Evolutionary conservation across 257 asterid genomes (phyloP), one percentile per base, ranked within the genome.

Genomic region (Solanum neorickii): DNA sequence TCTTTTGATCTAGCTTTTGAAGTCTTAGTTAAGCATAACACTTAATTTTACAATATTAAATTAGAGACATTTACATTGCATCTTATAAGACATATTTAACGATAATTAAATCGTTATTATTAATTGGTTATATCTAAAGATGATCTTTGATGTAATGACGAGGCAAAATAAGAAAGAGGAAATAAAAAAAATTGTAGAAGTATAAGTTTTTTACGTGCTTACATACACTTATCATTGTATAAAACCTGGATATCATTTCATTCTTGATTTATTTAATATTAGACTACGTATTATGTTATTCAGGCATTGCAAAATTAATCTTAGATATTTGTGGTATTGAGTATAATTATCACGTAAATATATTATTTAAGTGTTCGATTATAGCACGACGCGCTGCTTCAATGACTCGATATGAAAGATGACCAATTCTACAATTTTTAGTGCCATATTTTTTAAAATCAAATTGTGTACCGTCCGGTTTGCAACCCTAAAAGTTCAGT

Each of bases 21-120:
- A 1, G 7, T 37, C 1, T 6, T 1, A 37, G 0, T 37, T 37
- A 37, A 1, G 7, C 7, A 0, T 37, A 37, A 6, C 0, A 37
- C 0, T 7, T 37, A 37, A 37, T 37, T 37, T 37, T 1, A 37
- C 7, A 37, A 37, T 37, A 37, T 6, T 37, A 5, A 37, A 33
- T 33, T 33, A 33, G 5, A 33, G 35, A 18, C 0, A 52, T 52
- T 52, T 52, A 52, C 23, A 52, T 52, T 52, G 4, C 15, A 9
- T 3, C 18, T 52, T 3, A 52, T 15, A 16, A 16, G 1, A 52
- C 3, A 6, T 6, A 15, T 52, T 52, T 52, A 8, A 0, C 0
- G 9, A 52, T 52, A 52, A 52, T 52, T 52, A 52, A 52, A 9
- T 4, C 1, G 7, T 16, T 0, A 52, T 52, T 20, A 3, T 52